Conservation (phyloP, 179 eudicot species). For the Amaranthus tricolor region DNA sequence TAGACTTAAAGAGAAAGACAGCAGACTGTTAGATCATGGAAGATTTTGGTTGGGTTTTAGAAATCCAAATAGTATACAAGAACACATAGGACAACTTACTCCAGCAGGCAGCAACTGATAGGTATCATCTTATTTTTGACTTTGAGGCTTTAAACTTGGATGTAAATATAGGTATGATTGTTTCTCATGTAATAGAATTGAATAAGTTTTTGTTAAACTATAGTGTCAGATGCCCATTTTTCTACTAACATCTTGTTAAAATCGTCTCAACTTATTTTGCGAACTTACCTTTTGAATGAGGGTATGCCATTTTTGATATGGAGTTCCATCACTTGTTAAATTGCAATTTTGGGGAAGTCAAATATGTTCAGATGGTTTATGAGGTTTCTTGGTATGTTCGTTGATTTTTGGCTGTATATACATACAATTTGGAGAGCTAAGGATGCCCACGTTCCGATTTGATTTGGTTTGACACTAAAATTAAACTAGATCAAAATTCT, state of each 20-base stretch:
- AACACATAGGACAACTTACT: conserved; percentile 69
- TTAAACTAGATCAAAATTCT: no score
- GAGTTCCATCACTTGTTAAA: background rate
- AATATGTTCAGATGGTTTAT: no score
- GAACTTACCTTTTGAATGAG: background rate
- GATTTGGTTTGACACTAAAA: no score
- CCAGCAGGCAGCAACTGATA: conserved; percentile 58
- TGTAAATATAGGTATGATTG: conserved; percentile 36
- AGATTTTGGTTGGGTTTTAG: conserved; percentile 56
- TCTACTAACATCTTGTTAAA: conserved; percentile 8
- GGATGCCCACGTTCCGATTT: no score
- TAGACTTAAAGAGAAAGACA: conserved; percentile 46
- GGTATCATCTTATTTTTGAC: conserved; percentile 22
- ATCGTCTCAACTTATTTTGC: background rate
- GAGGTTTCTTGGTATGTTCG: no score
- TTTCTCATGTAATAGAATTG: conserved; percentile 19
- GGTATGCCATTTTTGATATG: background rate
- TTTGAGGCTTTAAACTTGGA: conserved; percentile 15
- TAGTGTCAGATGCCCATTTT: conserved; percentile 6
- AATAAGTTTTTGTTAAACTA: conserved; percentile 15
- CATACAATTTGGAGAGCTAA: no score
- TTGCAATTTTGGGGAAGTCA: no score
- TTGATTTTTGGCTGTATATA: no score
- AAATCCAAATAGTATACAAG: conserved; percentile 49
- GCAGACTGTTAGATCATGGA: conserved; percentile 40